Percentiles rank a stretch among this genome's conserved stretches.
Evolutionary conservation across 352 stramenopile genomes (phyloP).

Genomic region (Phytophthora agathidicida): DNA sequence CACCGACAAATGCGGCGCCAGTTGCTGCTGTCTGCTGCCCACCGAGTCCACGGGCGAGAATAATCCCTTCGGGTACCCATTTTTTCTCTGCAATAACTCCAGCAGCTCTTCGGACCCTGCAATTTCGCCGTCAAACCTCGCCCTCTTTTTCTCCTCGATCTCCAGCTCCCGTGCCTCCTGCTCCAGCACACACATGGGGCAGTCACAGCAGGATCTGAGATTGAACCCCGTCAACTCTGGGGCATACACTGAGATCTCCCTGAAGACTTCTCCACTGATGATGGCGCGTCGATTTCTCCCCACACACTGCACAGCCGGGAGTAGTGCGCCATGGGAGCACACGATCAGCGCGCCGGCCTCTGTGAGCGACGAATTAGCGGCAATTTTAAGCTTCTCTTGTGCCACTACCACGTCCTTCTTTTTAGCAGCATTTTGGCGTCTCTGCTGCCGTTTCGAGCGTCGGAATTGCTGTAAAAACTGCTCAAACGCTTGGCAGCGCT

Average conservation of each 20-base stretch:
- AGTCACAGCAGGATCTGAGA: conserved; percentile 58
- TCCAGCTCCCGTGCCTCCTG: conserved; percentile 61
- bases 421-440: conserved; percentile 45
- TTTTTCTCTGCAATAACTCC: conserved; percentile 80
- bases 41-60: conserved; percentile 57
- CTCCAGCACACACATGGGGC: conserved; percentile 57
- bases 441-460: conserved; percentile 67
- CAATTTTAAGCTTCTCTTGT: conserved; percentile 13
- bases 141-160: conserved; percentile 52
- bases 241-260: conserved; percentile 60
- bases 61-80: conserved; percentile 75
- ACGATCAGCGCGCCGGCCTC: conserved; percentile 60
- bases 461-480: conserved; percentile 81
- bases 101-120: conserved; percentile 65
- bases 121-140: conserved; percentile 74
- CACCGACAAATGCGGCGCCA: conserved; percentile 61
- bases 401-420: conserved; percentile 21
- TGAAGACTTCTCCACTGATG: conserved; percentile 50
- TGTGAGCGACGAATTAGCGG: conserved; percentile 30
- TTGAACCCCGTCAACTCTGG: conserved; percentile 64
- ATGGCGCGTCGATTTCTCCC: conserved; percentile 63
- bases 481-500: conserved; percentile 72
- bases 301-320: conserved; percentile 65
- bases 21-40: conserved; percentile 31
- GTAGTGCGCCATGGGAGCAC: conserved; percentile 64